phyloP scores from a whole-genome alignment of 2,329 filamentous ascomycete species.

The Aspergillus pseudoterreus region DNA sequence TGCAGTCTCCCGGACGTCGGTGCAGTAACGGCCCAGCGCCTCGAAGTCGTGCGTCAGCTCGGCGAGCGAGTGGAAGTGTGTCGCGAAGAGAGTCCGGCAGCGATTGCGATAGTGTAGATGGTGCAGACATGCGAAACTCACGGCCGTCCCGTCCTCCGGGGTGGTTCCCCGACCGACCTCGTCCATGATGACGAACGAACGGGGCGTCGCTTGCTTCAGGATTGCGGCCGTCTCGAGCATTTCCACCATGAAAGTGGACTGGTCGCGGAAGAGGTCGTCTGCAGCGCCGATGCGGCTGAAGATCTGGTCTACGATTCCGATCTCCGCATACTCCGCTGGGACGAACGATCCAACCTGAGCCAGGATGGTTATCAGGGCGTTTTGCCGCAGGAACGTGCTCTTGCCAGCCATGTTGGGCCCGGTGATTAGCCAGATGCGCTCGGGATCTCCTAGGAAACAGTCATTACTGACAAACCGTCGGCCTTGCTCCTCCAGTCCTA shows the following conservation, averaged over 20 bases:
- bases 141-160: constrained; percentile 83
- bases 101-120: constrained; percentile 75
- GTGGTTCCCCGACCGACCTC: constrained; percentile 94
- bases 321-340: constrained; percentile 76
- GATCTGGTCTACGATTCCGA: constrained; percentile 92
- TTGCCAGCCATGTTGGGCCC: constrained; percentile 99
- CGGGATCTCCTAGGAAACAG: constrained; percentile 74
- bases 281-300: constrained; percentile 92
- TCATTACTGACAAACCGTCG: constrained; percentile 82
- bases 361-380: constrained; percentile 88
- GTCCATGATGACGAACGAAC: constrained; percentile 96
- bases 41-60: constrained; percentile 65
- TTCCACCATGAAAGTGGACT: constrained; percentile 99
- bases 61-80: constrained; percentile 83
- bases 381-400: constrained; percentile 91
- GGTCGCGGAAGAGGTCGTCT: constrained; percentile 89
- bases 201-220: constrained; percentile 74
- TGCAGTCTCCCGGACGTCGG: constrained; percentile 74
- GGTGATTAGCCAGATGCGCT: constrained; percentile 64
- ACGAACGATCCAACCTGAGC: constrained; percentile 93
- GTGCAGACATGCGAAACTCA: constrained; percentile 83
- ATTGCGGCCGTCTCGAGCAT: constrained; percentile 97
- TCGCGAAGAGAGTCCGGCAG: constrained; percentile 84
- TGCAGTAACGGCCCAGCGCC: constrained; percentile 74
- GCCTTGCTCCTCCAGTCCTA: constrained; percentile 73